Conservation (phyloP, 768 basidiomycete species). For the Coprinellus micaceus region DNA sequence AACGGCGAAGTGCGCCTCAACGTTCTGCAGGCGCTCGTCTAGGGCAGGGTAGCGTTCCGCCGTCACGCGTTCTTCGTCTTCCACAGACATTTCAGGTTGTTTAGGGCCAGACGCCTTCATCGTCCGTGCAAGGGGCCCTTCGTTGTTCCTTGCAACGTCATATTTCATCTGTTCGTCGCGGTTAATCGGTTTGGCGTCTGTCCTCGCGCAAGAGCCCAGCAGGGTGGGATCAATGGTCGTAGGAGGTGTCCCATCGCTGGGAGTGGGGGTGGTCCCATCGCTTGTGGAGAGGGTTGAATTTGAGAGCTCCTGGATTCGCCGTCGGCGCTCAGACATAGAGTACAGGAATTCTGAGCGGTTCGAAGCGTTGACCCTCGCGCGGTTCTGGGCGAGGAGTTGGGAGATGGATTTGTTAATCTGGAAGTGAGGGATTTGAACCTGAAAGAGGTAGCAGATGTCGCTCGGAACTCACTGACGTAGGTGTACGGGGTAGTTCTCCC, state of each 20-base stretch:
- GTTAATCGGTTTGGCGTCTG: slow-evolving; percentile 67
- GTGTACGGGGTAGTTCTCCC: slow-evolving; percentile 47
- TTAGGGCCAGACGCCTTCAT: background rate
- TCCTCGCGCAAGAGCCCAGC: slow-evolving; percentile 63
- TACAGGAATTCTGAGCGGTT: slow-evolving; percentile 74
- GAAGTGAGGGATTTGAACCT: background rate
- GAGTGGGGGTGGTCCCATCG: too few relatives aligned
- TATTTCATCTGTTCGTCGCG: slow-evolving; percentile 81
- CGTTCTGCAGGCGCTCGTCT: slow-evolving; percentile 58
- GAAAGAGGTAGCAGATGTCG: background rate
- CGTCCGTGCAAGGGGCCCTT: slow-evolving; percentile 54
- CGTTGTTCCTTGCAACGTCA: slow-evolving; percentile 82
- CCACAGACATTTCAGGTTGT: slow-evolving; percentile 3
- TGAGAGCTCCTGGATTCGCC: slow-evolving; percentile 31
- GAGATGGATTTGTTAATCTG: slow-evolving; percentile 74
- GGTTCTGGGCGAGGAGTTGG: slow-evolving; percentile 63
- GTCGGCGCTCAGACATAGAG: slow-evolving; percentile 53
- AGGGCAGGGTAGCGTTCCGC: slow-evolving; percentile 53
- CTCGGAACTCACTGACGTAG: slow-evolving; percentile 49
- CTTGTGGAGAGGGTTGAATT: too few relatives aligned
- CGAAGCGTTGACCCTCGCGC: slow-evolving; percentile 70
- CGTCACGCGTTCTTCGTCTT: slow-evolving; percentile 24
- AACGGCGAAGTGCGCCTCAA: slow-evolving; percentile 70
- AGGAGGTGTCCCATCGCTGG: background rate
- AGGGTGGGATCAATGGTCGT: slow-evolving; percentile 6